These are phyloP conservation scores for Musa balbisiana DNA, from an alignment of 202 grass and related monocot genomes.

Conservation along the genomic window DNA sequence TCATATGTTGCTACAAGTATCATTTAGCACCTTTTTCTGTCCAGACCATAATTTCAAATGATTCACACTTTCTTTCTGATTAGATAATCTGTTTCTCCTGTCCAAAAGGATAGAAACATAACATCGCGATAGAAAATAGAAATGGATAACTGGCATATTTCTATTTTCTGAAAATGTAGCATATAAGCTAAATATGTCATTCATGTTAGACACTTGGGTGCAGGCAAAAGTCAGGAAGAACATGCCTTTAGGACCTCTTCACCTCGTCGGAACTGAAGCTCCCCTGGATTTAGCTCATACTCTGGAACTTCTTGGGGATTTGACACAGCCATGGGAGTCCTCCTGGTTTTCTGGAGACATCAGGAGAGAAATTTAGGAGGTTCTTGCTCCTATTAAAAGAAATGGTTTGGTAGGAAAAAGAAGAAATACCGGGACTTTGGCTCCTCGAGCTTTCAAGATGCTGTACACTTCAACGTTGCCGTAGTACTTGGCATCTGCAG, in stretches of 20 bases:
- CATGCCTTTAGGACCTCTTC: slow-evolving; percentile 68
- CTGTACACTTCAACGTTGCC: slow-evolving; percentile 63
- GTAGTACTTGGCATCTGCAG: slow-evolving; percentile 78
- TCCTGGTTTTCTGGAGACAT: slow-evolving; percentile 47
- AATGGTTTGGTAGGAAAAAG: background rate
- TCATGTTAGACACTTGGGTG: no score
- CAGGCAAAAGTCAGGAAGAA: background rate
- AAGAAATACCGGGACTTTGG: slow-evolving; percentile 55
- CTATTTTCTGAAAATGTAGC: background rate
- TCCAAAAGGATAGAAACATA: background rate
- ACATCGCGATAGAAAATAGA: background rate
- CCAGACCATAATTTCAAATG: background rate
- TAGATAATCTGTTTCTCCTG: background rate
- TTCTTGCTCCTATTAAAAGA: background rate
- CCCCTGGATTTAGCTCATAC: slow-evolving; percentile 82
- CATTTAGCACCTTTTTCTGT: background rate
- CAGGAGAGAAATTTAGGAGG: background rate
- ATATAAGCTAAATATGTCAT: no score
- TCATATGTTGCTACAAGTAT: no score
- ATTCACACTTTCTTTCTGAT: background rate
- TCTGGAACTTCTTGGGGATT: slow-evolving; percentile 85
- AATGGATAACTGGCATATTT: background rate
- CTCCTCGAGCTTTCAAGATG: slow-evolving; percentile 69
- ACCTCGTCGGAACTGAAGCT: slow-evolving; percentile 71
- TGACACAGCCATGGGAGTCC: slow-evolving; percentile 82